Evolutionary conservation across 257 asterid species (phyloP).

Genomic region (Gentiana dahurica): DNA sequence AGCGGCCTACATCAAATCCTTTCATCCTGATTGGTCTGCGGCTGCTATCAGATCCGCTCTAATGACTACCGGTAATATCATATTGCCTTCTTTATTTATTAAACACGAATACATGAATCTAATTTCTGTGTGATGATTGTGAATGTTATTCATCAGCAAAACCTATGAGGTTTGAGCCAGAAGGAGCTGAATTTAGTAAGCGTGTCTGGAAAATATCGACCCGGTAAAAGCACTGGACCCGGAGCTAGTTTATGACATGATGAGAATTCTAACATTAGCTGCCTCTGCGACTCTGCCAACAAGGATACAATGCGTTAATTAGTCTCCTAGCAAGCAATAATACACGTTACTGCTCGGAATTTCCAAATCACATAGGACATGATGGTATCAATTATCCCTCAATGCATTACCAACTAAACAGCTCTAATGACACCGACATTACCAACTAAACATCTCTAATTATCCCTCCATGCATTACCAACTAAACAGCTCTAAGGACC

Average conservation of each 20-base stretch:
- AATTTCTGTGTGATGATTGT: no score
- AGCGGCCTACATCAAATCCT: slow-evolving; percentile 60
- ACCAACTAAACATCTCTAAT: slow-evolving; percentile 27
- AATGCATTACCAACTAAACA: slow-evolving; percentile 34
- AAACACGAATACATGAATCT: no score
- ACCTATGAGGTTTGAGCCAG: slow-evolving; percentile 26
- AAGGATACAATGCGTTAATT: slow-evolving; percentile 32
- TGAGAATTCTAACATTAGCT: slow-evolving; percentile 33
- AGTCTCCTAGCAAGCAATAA: slow-evolving; percentile 31
- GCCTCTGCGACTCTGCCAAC: slow-evolving; percentile 39
- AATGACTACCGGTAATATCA: slow-evolving; percentile 56
- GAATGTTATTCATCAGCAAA: slow-evolving; percentile 28
- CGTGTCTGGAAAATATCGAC: slow-evolving; percentile 50
- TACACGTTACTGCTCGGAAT: slow-evolving; percentile 25
- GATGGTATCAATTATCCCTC: slow-evolving; percentile 75
- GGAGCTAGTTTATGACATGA: slow-evolving; percentile 46
- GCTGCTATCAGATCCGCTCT: slow-evolving; percentile 80
- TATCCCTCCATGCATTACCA: slow-evolving; percentile 56
- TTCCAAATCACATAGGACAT: slow-evolving; percentile 26
- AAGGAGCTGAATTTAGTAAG: slow-evolving; percentile 38
- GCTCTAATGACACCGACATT: slow-evolving; percentile 9
- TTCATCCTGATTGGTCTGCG: slow-evolving; percentile 62
- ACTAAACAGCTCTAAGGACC: slow-evolving; percentile 10
- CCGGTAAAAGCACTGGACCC: slow-evolving; percentile 55
- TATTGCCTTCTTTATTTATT: no score